phyloP scores from a whole-genome alignment of 768 basidiomycete species.

The Tulasnella calospora region DNA sequence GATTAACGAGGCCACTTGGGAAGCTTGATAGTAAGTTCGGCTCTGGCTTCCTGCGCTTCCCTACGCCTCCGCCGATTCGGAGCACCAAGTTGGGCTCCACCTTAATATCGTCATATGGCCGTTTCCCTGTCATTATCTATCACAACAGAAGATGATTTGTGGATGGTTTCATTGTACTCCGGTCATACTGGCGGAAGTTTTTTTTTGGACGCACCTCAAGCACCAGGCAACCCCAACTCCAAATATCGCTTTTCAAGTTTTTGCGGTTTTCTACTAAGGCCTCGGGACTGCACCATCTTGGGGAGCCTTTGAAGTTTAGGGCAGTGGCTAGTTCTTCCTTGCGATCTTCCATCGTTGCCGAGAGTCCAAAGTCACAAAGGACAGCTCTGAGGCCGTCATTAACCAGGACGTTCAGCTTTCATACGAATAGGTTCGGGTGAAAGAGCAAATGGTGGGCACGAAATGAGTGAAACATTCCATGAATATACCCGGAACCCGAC shows the following conservation, averaged over 20 bases:
- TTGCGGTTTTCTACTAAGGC: background rate
- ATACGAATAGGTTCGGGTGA: background rate
- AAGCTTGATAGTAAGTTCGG: background rate
- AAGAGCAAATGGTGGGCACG: background rate
- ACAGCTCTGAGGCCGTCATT: background rate
- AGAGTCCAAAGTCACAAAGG: background rate
- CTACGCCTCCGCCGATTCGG: background rate
- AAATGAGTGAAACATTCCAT: background rate
- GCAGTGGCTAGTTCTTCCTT: background rate
- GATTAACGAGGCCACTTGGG: background rate
- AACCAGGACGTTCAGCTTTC: background rate
- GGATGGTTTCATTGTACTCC: no score
- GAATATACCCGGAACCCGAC: background rate
- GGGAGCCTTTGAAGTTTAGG: background rate
- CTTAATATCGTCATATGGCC: background rate
- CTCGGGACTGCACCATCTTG: background rate
- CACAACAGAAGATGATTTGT: background rate
- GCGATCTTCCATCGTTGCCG: background rate
- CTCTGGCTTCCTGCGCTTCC: background rate
- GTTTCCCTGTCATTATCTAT: background rate
- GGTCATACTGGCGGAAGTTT: no score
- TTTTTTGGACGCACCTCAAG: background rate
- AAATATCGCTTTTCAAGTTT: background rate
- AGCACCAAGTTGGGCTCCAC: background rate
- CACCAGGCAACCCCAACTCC: background rate